Evolutionary conservation across 106 monocot genomes (phyloP), one percentile per base, ranked within the genome.

Genomic region (Allium sativum): DNA sequence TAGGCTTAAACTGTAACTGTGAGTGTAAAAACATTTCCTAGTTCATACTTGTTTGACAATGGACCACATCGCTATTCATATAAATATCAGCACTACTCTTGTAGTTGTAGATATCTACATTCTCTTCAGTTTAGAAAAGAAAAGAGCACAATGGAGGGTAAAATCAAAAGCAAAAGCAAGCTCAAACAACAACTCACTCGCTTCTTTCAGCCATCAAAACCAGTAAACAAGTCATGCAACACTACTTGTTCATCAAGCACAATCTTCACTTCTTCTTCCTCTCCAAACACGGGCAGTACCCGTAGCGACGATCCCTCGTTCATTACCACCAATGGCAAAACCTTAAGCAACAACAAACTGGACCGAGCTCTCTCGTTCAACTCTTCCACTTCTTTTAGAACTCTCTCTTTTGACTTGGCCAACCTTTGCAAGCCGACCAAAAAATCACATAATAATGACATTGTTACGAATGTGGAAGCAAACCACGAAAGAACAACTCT

Each of bases 281-380:
- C 43, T 52, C 15, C 62, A 6, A 20, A 19, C 21, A 18, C 66
- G 6, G 14, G 21, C 53, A 55, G 70, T 52, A 60, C 43, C 63
- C 63, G 63, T 14, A 40, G 20, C 4, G 68, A 51, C 19, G 4
- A 40, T 22, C 19, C 51, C 12, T 18, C 41, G 6, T 19, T 50
- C 60, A 16, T 41, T 10, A 46, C 43, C 15, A 51, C 40, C 18
- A 44, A 43, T 4, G 18, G 42, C n/a, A 43, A 68, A 19, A 55
- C 55, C 41, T n/a, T 1, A 15, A 42, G 3, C 59, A 44, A 20
- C 62, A 0, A 5, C 62, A 61, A 45, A 11, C 62, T 64, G 22
- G 44, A 63, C 16, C 71, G 61, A 22, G 55, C 71, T 21, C 45
- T 71, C 45, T 63, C 71, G 0, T 62, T 64, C 45, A 45, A 44